A percentile compares a stretch with the other conserved stretches of the same genome.
Evolutionary conservation across 2,329 filamentous ascomycete species (phyloP).

Genomic region (Aspergillus chevalieri): DNA sequence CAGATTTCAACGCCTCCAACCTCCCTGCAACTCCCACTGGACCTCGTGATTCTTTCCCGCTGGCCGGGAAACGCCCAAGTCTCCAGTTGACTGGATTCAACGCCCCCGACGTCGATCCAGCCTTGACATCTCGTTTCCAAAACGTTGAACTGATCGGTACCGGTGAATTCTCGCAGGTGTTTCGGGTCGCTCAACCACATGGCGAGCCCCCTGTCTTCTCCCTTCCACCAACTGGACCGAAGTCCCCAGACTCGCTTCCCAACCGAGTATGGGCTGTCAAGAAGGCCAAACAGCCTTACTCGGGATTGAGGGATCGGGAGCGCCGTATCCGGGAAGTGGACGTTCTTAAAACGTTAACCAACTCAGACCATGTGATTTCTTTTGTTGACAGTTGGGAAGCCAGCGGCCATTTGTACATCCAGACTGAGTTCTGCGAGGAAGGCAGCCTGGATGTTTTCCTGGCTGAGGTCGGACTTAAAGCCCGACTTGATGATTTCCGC

Average conservation of each 20-base stretch:
- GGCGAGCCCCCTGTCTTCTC: conserved; percentile 38
- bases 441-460: conserved; percentile 85
- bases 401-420: conserved; percentile 82
- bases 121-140: conserved; percentile 68
- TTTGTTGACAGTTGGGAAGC: conserved; percentile 85
- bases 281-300: conserved; percentile 76
- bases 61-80: conserved; percentile 55
- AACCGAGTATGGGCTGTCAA: conserved; percentile 82
- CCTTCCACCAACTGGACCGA: conserved; percentile 42
- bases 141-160: conserved; percentile 74
- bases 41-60: conserved; percentile 52
- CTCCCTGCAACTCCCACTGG: conserved; percentile 79
- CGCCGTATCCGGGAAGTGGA: conserved; percentile 78
- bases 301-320: conserved; percentile 72
- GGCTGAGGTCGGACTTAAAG: conserved; percentile 71
- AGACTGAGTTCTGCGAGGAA: conserved; percentile 94
- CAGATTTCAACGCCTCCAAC: conserved; percentile 39
- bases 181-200: conserved; percentile 58
- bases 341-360: conserved; percentile 67
- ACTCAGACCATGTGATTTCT: conserved; percentile 78
- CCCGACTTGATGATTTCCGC: conserved; percentile 88
- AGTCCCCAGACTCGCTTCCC: conserved; percentile 50
- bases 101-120: conserved; percentile 68
- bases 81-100: conserved; percentile 65
- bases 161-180: conserved; percentile 92